phyloP scores from a whole-genome alignment of 345 rosid species.

The Linum trigynum region DNA sequence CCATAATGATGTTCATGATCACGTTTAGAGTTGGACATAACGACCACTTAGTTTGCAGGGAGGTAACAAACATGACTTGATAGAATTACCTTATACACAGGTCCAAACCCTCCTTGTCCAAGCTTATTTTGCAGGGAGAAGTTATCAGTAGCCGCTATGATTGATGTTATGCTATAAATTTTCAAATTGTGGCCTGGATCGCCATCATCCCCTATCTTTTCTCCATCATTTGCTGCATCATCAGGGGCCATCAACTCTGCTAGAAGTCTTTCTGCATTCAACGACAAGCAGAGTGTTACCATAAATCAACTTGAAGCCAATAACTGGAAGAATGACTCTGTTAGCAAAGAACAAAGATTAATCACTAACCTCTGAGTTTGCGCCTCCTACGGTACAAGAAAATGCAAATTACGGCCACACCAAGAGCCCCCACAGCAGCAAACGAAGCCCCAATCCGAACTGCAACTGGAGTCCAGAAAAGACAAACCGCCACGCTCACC shows the following conservation, averaged over 20 bases:
- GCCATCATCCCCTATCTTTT: neutral
- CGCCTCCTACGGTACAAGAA: slow-evolving; percentile 7
- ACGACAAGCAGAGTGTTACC: neutral
- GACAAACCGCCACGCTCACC: too few species aligned
- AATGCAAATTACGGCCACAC: neutral
- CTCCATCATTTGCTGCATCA: neutral
- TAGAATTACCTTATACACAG: neutral
- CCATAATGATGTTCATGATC: too few species aligned
- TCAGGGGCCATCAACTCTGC: neutral
- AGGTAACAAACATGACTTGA: too few species aligned
- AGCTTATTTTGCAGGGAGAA: neutral
- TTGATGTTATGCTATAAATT: neutral
- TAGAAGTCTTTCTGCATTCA: neutral
- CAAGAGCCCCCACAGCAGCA: neutral
- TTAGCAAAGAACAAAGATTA: too few species aligned
- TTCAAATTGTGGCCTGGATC: neutral
- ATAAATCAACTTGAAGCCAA: too few species aligned
- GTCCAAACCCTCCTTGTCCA: slow-evolving; percentile 8
- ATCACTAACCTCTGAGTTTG: neutral
- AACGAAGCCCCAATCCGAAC: slow-evolving; percentile 10
- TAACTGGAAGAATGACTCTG: too few species aligned
- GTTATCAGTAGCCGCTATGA: neutral
- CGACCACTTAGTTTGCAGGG: too few species aligned
- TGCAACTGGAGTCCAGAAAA: neutral
- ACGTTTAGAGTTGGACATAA: too few species aligned